phyloP scores from a whole-genome alignment of 345 rosid genomes.

The Ailanthus altissimus region DNA sequence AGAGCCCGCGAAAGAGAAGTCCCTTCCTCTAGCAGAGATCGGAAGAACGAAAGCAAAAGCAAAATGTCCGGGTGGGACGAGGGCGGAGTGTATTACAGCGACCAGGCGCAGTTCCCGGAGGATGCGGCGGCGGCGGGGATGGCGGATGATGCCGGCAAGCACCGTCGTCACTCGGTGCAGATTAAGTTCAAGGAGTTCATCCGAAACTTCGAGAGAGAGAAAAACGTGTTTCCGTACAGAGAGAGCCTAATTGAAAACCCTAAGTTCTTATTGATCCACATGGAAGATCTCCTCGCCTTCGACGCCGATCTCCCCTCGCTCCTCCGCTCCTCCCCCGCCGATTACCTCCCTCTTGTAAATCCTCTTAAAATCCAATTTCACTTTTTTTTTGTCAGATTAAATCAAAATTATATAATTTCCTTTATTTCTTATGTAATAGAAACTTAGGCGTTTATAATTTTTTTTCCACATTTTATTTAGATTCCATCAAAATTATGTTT shows the following conservation, averaged over 20 bases:
- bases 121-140: slow-evolving; percentile 45
- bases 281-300: slow-evolving; percentile 82
- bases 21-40: background rate
- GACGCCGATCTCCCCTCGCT: slow-evolving; percentile 78
- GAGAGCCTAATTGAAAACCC: slow-evolving; percentile 85
- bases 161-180: slow-evolving; percentile 68
- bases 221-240: slow-evolving; percentile 74
- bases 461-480: no score
- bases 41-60: slow-evolving; percentile 17
- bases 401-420: background rate
- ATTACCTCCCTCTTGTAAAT: slow-evolving; percentile 74
- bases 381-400: background rate
- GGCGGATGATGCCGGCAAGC: slow-evolving; percentile 14
- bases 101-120: slow-evolving; percentile 87
- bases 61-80: slow-evolving; percentile 92
- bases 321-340: slow-evolving; percentile 80
- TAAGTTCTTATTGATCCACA: slow-evolving; percentile 59
- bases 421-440: background rate
- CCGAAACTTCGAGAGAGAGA: slow-evolving; percentile 71
- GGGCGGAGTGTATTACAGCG: slow-evolving; percentile 89
- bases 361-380: background rate
- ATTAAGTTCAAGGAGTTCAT: slow-evolving; percentile 89
- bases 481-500: no score
- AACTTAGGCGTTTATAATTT: background rate
- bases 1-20: background rate